These are phyloP conservation scores for Calophaca sinica DNA, from an alignment of 306 rosid genomes.

Conservation along the genomic window DNA sequence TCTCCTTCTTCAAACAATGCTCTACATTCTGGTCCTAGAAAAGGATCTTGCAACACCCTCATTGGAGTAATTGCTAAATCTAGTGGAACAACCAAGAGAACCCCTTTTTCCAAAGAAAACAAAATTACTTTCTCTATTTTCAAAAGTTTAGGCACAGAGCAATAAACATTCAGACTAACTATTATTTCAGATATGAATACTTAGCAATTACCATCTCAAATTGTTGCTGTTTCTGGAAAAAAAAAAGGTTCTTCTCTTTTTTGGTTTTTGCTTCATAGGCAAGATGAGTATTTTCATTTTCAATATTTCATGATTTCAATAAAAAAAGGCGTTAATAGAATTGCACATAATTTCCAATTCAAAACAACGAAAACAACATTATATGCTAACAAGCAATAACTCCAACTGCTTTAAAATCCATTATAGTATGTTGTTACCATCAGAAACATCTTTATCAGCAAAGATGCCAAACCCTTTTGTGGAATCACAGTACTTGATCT, in stretches of 20 bases:
- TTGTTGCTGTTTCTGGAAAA: background rate
- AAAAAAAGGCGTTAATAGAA: constrained; percentile 24
- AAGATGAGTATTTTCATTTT: constrained; percentile 8
- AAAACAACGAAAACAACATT: constrained; percentile 26
- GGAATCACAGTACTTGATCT: constrained; percentile 76
- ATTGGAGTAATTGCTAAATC: constrained; percentile 95
- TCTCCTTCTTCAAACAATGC: constrained; percentile 93
- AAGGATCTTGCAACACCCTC: constrained; percentile 96
- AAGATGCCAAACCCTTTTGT: constrained; percentile 89
- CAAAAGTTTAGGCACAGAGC: constrained; percentile 14
- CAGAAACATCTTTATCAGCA: constrained; percentile 62
- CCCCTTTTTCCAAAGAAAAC: constrained; percentile 56
- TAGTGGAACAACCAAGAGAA: constrained; percentile 84
- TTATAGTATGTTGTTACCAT: constrained; percentile 56
- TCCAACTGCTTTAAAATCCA: constrained; percentile 36
- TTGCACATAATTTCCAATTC: constrained; percentile 18
- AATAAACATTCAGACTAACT: background rate
- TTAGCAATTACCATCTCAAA: constrained; percentile 1
- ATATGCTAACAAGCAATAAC: constrained; percentile 17
- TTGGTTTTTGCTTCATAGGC: background rate
- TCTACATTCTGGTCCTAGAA: constrained; percentile 86
- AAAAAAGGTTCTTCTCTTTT: background rate
- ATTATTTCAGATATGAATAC: background rate
- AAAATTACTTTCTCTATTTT: constrained; percentile 35
- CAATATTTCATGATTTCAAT: constrained; percentile 12